A percentile compares a stretch with the other conserved stretches of the same genome.
Evolutionary conservation across 2,329 filamentous ascomycete genomes (phyloP).

Genomic region (Neurospora crassa): DNA sequence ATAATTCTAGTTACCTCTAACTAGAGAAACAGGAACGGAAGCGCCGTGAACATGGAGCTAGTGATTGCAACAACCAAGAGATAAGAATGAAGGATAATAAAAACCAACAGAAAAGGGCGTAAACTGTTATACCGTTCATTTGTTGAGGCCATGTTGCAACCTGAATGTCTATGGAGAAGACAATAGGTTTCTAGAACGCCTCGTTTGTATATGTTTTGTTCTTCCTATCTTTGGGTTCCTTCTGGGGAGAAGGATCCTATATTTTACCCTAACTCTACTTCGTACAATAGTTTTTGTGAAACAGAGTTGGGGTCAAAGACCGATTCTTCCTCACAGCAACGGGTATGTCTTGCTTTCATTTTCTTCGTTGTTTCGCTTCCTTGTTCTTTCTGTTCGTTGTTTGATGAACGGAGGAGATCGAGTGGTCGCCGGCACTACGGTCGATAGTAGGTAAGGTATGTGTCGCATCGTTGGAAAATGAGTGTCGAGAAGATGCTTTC

Average conservation of each 20-base stretch:
- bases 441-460: not conserved
- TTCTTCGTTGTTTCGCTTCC: not conserved
- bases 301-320: not conserved
- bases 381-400: too few relatives aligned
- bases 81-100: not conserved
- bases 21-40: not conserved
- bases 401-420: not conserved
- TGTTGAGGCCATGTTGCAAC: not conserved
- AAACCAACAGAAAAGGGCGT: not conserved
- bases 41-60: not conserved
- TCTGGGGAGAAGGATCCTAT: not conserved
- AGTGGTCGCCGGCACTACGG: not conserved
- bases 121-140: not conserved
- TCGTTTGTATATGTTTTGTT: not conserved
- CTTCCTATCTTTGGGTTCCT: not conserved
- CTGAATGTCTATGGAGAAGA: not conserved
- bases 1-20: not conserved
- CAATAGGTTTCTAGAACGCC: not conserved
- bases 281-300: not conserved
- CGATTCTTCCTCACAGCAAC: not conserved
- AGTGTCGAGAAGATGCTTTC: not conserved
- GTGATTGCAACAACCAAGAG: not conserved
- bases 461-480: not conserved
- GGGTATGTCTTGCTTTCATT: not conserved
- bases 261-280: not conserved